These are phyloP conservation scores for Pythium chondricola DNA, from an alignment of 352 stramenopile genomes.

Conservation along the genomic window DNA sequence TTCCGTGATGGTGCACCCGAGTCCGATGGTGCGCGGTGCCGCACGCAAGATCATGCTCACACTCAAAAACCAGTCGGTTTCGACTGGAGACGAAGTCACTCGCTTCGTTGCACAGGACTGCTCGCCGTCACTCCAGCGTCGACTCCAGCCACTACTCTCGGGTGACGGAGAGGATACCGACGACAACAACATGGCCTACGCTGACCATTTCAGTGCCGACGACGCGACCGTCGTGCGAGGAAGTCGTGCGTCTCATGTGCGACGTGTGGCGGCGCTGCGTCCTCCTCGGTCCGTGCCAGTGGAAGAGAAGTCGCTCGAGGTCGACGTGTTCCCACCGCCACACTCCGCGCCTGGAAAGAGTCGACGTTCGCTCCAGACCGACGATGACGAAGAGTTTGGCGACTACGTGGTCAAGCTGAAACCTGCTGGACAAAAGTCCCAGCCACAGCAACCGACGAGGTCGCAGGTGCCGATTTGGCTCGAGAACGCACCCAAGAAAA, in stretches of 20 bases:
- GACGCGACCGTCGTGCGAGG: slow-evolving; percentile 55
- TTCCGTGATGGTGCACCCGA: slow-evolving; percentile 53
- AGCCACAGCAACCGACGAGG: slow-evolving; percentile 11
- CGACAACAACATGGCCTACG: slow-evolving; percentile 27
- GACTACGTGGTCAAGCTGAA: slow-evolving; percentile 21
- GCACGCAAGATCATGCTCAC: slow-evolving; percentile 41
- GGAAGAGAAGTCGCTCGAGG: slow-evolving; percentile 52
- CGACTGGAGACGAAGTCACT: slow-evolving; percentile 25
- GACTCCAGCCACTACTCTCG: slow-evolving; percentile 40
- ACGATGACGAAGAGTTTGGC: slow-evolving; percentile 15
- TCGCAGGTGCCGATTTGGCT: slow-evolving; percentile 57
- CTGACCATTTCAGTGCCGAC: slow-evolving; percentile 48
- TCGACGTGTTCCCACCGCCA: slow-evolving; percentile 58
- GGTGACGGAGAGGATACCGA: slow-evolving; percentile 24
- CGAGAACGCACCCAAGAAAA: slow-evolving; percentile 18
- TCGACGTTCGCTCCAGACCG: slow-evolving; percentile 22
- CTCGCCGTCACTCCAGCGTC: slow-evolving; percentile 47
- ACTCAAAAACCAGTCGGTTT: slow-evolving; percentile 19
- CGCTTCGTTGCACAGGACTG: slow-evolving; percentile 51
- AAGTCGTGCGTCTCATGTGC: slow-evolving; percentile 66
- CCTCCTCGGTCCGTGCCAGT: slow-evolving; percentile 58
- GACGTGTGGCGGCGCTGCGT: slow-evolving; percentile 57
- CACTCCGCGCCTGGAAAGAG: slow-evolving; percentile 64
- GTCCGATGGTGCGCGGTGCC: slow-evolving; percentile 29
- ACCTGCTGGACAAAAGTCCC: background rate